phyloP scores from a whole-genome alignment of 805 yeast genomes.

The Starmerella bacillaris region DNA sequence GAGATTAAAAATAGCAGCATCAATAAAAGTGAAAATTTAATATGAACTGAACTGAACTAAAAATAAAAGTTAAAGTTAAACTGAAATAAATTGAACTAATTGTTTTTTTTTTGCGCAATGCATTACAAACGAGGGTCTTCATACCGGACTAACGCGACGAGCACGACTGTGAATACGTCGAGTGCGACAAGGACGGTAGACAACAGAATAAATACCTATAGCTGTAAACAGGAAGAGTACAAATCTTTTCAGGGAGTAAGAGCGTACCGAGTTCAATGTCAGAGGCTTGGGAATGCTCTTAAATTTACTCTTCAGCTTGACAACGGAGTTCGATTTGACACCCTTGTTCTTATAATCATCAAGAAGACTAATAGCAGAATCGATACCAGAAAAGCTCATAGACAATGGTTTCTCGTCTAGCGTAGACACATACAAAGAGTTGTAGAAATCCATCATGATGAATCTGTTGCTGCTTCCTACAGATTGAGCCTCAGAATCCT shows the following conservation, averaged over 20 bases:
- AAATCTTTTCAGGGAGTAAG: background rate
- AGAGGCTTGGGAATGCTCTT: background rate
- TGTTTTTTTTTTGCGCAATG: too few species aligned
- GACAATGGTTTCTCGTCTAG: conserved; percentile 4
- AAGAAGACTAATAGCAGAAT: background rate
- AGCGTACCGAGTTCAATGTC: background rate
- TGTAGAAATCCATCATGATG: conserved; percentile 13
- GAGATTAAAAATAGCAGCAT: too few species aligned
- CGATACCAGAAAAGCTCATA: background rate
- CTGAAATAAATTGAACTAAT: too few species aligned
- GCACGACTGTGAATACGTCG: background rate
- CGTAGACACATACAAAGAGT: conserved; percentile 11
- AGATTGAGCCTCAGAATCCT: too few species aligned
- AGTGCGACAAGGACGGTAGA: background rate
- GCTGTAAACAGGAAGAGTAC: background rate
- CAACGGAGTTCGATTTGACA: background rate
- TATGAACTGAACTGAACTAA: too few species aligned
- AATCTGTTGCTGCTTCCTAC: conserved; percentile 9
- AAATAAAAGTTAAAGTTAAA: too few species aligned
- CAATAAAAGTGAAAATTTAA: too few species aligned
- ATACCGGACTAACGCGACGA: too few species aligned
- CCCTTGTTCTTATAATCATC: background rate
- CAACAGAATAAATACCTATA: too few species aligned
- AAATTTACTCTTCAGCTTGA: background rate
- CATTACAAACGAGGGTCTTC: too few species aligned